Base-by-base conservation (phyloP, 345 rosid genomes). In the Populus deltoides region DNA sequence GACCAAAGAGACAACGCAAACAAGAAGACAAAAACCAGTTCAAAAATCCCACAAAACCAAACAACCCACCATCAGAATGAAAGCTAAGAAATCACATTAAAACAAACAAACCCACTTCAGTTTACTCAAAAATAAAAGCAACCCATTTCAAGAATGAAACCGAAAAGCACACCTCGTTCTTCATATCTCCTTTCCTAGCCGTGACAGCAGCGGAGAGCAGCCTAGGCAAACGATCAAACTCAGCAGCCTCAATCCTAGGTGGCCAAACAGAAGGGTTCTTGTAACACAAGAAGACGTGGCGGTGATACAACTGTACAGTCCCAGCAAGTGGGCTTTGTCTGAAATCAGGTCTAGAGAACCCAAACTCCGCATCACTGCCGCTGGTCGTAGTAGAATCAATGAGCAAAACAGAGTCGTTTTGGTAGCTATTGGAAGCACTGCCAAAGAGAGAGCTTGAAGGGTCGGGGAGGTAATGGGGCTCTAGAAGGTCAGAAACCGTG, bases 171-270 rank as follows among this genome's bases (percentile, higher is more conserved):
- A 78, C 99, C 92, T 91, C 89, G 78, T 86, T 92, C 78, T 74
- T 91, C 97, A 92, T 89, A 66, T 84, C 85, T 55, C 80, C 71
- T 86, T 90, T 93, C 77, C 90, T 83, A 29, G 94, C 90, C 70
- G 79, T 71, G 27, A 93, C 89, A 41, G 98, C 92, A 20, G 98
- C 98, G 75, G 94, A 89, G 67, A 95, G 90, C 79, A 93, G 66
- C 92, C 99, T 86, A 72, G 98, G 99, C 85, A 93, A 87, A n/a
- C 99, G 97, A 89, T 96, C 99, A 75, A 96, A 96, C 93, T 96
- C 99, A 20, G 99, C 93, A 18, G 99, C 98, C 83, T 93, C 98
- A 77, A 96, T 91, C 84, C 99, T 91, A 0, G 94, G 89, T 0
- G 98, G 97, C 99, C 98, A 96, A 38, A 91, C 99, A 47, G 92